Conservation (phyloP, 305 asterid species). For the Plantago rigida region DNA sequence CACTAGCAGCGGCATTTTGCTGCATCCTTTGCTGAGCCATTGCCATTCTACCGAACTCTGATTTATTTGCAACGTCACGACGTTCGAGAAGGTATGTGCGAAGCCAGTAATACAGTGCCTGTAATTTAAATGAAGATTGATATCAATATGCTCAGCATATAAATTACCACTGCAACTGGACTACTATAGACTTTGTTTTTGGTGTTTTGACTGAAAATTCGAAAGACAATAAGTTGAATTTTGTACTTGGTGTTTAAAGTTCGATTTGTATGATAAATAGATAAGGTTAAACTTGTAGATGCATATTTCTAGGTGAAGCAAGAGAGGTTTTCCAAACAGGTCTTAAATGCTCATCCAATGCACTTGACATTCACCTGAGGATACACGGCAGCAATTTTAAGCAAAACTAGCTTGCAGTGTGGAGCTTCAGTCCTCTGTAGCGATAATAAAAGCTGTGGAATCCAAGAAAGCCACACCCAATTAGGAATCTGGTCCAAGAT, state of each 20-base stretch:
- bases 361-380: slow-evolving; percentile 67
- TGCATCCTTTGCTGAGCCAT: slow-evolving; percentile 99
- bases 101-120: slow-evolving; percentile 99
- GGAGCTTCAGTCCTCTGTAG: slow-evolving; percentile 91
- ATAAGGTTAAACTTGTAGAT: neutral
- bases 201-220: neutral
- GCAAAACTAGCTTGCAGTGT: slow-evolving; percentile 92
- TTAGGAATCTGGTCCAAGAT: slow-evolving; percentile 84
- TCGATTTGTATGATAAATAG: neutral
- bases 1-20: slow-evolving; percentile 57
- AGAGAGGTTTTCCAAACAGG: neutral
- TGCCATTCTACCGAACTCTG: slow-evolving; percentile 91
- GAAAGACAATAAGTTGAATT: neutral
- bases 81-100: slow-evolving; percentile 97
- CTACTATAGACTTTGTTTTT: neutral
- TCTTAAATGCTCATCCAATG: slow-evolving; percentile 10
- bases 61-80: slow-evolving; percentile 94
- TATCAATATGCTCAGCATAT: slow-evolving; percentile 20
- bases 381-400: slow-evolving; percentile 76
- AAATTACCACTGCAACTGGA: slow-evolving; percentile 6
- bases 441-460: slow-evolving; percentile 88
- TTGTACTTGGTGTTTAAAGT: neutral
- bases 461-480: slow-evolving; percentile 99
- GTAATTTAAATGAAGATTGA: slow-evolving; percentile 23
- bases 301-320: neutral